Evolutionary conservation across 2,329 filamentous ascomycete genomes (phyloP).

Genomic region (Clarireedia homoeocarpa): DNA sequence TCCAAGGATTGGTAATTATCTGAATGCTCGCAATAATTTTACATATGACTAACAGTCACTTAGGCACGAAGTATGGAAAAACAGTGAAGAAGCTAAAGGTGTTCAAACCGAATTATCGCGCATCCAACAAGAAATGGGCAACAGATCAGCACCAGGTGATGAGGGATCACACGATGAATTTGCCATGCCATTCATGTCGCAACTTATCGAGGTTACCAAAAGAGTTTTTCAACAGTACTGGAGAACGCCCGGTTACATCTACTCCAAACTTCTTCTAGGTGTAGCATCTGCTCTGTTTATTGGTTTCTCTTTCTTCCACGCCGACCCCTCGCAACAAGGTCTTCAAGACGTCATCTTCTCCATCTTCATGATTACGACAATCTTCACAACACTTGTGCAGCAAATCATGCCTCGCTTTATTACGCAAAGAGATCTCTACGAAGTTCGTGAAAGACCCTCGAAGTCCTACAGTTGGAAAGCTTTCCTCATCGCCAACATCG

Average conservation of each 20-base stretch:
- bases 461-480: constrained; percentile 31
- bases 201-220: constrained; percentile 56
- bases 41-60: neutral
- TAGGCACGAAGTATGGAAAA: constrained; percentile 33
- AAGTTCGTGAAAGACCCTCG: constrained; percentile 35
- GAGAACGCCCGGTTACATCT: constrained; percentile 69
- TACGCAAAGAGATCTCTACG: constrained; percentile 60
- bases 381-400: constrained; percentile 58
- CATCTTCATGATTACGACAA: constrained; percentile 63
- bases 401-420: constrained; percentile 67
- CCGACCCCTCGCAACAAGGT: constrained; percentile 52
- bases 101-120: constrained; percentile 30
- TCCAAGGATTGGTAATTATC: constrained; percentile 46
- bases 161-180: constrained; percentile 53
- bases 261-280: constrained; percentile 57
- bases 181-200: constrained; percentile 62
- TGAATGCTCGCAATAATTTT: no score
- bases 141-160: constrained; percentile 51
- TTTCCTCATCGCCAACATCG: constrained; percentile 40
- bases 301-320: constrained; percentile 59
- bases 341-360: constrained; percentile 65
- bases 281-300: constrained; percentile 47
- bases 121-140: constrained; percentile 20
- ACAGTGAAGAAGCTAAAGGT: constrained; percentile 26
- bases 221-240: constrained; percentile 74